These are phyloP conservation scores for Phytophthora fragariae DNA, from an alignment of 352 stramenopile genomes.

Conservation along the genomic window DNA sequence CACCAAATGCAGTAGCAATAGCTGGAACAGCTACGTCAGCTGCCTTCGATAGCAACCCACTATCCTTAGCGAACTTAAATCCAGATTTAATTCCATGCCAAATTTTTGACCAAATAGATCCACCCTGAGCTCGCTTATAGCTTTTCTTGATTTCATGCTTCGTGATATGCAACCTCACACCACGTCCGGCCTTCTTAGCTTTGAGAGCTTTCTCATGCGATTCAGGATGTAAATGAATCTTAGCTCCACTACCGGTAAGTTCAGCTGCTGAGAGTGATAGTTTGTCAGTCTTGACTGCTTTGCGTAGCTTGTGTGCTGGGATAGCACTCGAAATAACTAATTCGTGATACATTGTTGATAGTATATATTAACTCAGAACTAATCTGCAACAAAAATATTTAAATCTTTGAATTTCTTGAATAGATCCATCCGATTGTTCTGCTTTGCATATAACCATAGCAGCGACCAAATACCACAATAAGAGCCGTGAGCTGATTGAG, in stretches of 20 bases:
- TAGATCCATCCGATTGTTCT: not conserved
- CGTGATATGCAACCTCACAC: not conserved
- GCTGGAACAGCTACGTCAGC: constrained; percentile 9
- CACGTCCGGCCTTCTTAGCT: not conserved
- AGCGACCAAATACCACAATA: not conserved
- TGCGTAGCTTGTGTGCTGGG: not conserved
- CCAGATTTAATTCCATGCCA: constrained; percentile 5
- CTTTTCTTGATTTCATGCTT: not conserved
- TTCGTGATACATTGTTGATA: not conserved
- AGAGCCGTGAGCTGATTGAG: not conserved
- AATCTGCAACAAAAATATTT: constrained; percentile 5
- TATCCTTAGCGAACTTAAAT: constrained; percentile 5
- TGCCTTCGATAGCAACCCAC: not conserved
- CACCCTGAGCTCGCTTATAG: not conserved
- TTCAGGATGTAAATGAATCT: not conserved
- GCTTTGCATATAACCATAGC: not conserved
- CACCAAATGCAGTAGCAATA: not conserved
- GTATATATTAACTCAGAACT: not conserved
- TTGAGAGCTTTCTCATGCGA: not conserved
- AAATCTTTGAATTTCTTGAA: not conserved
- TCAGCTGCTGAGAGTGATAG: not conserved
- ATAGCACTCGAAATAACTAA: not conserved
- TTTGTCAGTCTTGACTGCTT: not conserved
- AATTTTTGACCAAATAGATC: not conserved
- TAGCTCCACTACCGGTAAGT: not conserved